phyloP scores from a whole-genome alignment of 345 rosid species.

The Orychophragmus violaceus region DNA sequence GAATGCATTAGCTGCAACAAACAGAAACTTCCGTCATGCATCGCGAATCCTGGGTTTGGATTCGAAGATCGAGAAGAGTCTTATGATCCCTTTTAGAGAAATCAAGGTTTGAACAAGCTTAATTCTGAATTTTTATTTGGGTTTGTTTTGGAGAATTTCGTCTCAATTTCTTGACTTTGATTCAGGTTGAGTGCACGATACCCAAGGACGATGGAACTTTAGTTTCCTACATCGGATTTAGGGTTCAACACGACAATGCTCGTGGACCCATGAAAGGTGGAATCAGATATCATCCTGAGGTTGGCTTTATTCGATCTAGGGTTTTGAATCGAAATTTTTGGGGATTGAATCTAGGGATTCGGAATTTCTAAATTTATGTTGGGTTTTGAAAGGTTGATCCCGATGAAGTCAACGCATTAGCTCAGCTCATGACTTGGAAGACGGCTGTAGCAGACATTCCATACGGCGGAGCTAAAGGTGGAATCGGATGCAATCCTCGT shows the following conservation, averaged over 20 bases:
- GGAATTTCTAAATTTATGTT: background rate
- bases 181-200: slow-evolving; percentile 94
- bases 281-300: slow-evolving; percentile 99
- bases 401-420: slow-evolving; percentile 94
- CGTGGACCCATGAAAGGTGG: slow-evolving; percentile 99
- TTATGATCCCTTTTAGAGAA: slow-evolving; percentile 90
- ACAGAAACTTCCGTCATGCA: slow-evolving; percentile 86
- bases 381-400: slow-evolving; percentile 59
- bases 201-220: slow-evolving; percentile 94
- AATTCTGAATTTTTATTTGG: too few relatives aligned
- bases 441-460: slow-evolving; percentile 95
- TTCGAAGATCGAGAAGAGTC: slow-evolving; percentile 80
- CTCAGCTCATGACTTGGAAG: slow-evolving; percentile 99
- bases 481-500: slow-evolving; percentile 76
- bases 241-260: slow-evolving; percentile 98
- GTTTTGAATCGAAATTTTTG: background rate
- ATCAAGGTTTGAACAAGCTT: too few relatives aligned
- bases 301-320: background rate
- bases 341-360: background rate
- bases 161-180: background rate
- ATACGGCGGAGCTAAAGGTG: slow-evolving; percentile 97
- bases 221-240: slow-evolving; percentile 80
- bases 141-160: background rate
- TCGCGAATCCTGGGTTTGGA: slow-evolving; percentile 85
- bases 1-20: slow-evolving; percentile 94